Evolutionary conservation across 176 grass and related monocot genomes (phyloP).

Genomic region (Echinochloa phyllopogon): DNA sequence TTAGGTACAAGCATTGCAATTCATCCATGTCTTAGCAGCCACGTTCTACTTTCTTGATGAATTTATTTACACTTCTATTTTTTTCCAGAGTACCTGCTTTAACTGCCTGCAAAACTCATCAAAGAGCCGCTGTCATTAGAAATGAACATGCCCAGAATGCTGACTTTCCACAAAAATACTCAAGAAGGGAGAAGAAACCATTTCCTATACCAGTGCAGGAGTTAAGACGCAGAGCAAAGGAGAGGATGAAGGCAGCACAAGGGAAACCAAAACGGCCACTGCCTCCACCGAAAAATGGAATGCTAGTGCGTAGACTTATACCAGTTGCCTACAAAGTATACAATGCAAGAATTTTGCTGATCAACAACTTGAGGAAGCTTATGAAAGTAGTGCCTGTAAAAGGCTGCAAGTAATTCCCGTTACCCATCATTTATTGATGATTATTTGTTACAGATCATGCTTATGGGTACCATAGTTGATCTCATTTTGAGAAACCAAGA

Average conservation of each 20-base stretch:
- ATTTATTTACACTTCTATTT: not conserved
- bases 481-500: constrained; percentile 22
- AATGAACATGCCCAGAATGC: constrained; percentile 79
- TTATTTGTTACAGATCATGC: not conserved
- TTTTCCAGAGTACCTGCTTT: constrained; percentile 44
- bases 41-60: constrained; percentile 1
- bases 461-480: not conserved
- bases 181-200: constrained; percentile 92
- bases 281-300: constrained; percentile 83
- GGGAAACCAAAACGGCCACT: constrained; percentile 62
- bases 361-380: constrained; percentile 94
- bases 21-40: not conserved
- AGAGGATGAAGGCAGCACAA: constrained; percentile 73
- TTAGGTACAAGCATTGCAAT: not conserved
- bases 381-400: constrained; percentile 86
- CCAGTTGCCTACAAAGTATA: constrained; percentile 86
- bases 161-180: constrained; percentile 78
- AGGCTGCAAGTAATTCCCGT: constrained; percentile 86
- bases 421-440: constrained; percentile 5
- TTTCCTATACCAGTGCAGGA: constrained; percentile 90
- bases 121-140: constrained; percentile 39
- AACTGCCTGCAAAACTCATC: constrained; percentile 31
- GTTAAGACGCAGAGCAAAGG: constrained; percentile 79
- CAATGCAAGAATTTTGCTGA: constrained; percentile 88
- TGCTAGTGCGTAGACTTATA: constrained; percentile 83